phyloP scores from a whole-genome alignment of 1,139 yeast species.

The Sugiyamaella neomexicana region DNA sequence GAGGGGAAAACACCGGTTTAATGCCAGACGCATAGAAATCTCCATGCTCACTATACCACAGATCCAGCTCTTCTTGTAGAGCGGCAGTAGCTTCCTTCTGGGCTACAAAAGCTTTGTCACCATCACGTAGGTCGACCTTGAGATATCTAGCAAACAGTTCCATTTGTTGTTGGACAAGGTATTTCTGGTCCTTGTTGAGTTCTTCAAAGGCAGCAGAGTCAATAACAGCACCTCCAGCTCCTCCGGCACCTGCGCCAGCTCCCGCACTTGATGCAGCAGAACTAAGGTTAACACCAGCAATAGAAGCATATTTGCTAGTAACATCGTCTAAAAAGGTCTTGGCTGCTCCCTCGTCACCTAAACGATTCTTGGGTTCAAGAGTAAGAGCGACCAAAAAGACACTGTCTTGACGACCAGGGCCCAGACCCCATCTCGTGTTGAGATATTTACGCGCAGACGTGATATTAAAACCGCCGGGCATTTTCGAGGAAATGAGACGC shows the following conservation, averaged over 20 bases:
- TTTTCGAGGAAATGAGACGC: slow-evolving; percentile 90
- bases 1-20: slow-evolving; percentile 82
- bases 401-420: slow-evolving; percentile 90
- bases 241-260: slow-evolving; percentile 52
- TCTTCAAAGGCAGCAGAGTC: slow-evolving; percentile 97
- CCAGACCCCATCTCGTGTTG: slow-evolving; percentile 88
- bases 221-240: slow-evolving; percentile 81
- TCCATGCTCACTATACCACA: slow-evolving; percentile 93
- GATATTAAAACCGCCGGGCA: slow-evolving; percentile 98
- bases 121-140: slow-evolving; percentile 86
- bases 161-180: slow-evolving; percentile 90
- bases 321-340: slow-evolving; percentile 79
- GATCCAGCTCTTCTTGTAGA: slow-evolving; percentile 85
- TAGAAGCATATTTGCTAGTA: slow-evolving; percentile 82
- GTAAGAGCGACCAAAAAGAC: slow-evolving; percentile 80
- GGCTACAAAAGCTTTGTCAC: slow-evolving; percentile 80
- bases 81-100: slow-evolving; percentile 85
- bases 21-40: slow-evolving; percentile 92
- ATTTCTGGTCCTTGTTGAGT: slow-evolving; percentile 83
- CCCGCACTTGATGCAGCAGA: slow-evolving; percentile 66
- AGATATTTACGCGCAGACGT: slow-evolving; percentile 89
- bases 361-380: slow-evolving; percentile 86
- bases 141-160: slow-evolving; percentile 94
- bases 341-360: slow-evolving; percentile 84
- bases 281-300: slow-evolving; percentile 74